Evolutionary conservation across 2,329 filamentous ascomycete genomes (phyloP), one percentile per base, ranked within the genome.

Genomic region (Biscogniauxia sp.): DNA sequence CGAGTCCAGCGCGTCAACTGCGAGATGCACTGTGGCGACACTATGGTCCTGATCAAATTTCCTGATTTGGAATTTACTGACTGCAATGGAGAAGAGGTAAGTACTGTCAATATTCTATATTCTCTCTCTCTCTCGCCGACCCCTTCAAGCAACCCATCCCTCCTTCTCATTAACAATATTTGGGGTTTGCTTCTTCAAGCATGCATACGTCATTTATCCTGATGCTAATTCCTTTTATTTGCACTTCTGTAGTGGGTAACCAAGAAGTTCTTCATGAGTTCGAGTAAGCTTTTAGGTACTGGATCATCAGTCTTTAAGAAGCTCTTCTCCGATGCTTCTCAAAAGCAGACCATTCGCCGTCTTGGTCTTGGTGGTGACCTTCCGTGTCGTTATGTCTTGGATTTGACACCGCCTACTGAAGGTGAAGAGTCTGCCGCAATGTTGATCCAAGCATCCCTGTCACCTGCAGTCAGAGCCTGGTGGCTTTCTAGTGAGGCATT

Each of bases 351-450:
- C 17, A 71, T 69, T 45, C 74, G 79, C 20, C 76, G 75, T 15
- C 74, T 74, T 28, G 23, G 26, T 4, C 20, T 9, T 60, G 19
- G 77, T 76, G 0, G 65, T 73, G 2, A 4, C 11, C 25, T 20
- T 8, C 54, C 23, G 8, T 50, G 9, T 68, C 80, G 80, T 60
- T 89, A 83, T 64, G 75, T 89, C 19, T 67, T 91, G 41, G 87
- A 91, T 65, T 76, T 90, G 13, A 89, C 86, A 0, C 88, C 87
- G 0, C 80, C 84, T 0, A 74, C 74, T 0, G 82, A 88, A 68
- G 88, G 85, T 1, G 86, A 89, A 1, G 87, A 88, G 13, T 80
- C 85, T 9, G 82, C 88, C 1, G 81, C 84, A 23, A 77, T 84
- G 61, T 78, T 87, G 60, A 84, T 83, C 0, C 81, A 86, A 60